Evolutionary conservation across 2,329 filamentous ascomycete genomes (phyloP).

Genomic region (Aurifilum marmelostoma): DNA sequence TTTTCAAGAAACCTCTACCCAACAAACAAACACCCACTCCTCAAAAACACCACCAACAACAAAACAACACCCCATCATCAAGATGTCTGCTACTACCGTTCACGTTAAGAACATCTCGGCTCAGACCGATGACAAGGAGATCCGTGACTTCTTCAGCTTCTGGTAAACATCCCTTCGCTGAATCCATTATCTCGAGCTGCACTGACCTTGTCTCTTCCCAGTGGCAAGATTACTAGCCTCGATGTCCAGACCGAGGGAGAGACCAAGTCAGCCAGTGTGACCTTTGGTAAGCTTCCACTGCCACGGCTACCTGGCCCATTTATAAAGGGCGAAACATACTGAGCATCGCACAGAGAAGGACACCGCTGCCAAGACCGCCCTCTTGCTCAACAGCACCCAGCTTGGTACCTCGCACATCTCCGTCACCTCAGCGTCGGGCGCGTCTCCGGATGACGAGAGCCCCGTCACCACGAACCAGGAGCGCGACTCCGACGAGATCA

Average conservation of each 20-base stretch:
- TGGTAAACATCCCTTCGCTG: constrained; percentile 59
- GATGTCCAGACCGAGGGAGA: constrained; percentile 71
- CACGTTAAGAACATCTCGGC: constrained; percentile 87
- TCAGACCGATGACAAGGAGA: constrained; percentile 84
- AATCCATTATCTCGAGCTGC: not conserved
- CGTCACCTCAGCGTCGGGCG: constrained; percentile 68
- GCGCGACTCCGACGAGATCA: constrained; percentile 69
- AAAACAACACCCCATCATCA: too few relatives aligned
- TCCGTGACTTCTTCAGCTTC: constrained; percentile 97
- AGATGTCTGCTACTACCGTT: constrained; percentile 69
- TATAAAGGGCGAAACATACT: not conserved
- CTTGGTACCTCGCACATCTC: constrained; percentile 85
- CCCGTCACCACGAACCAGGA: constrained; percentile 59
- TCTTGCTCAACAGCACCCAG: constrained; percentile 95
- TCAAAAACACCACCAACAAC: too few relatives aligned
- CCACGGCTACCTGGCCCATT: not conserved
- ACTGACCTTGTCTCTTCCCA: constrained; percentile 41
- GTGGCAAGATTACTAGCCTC: constrained; percentile 88
- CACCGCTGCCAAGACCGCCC: constrained; percentile 93
- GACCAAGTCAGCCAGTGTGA: constrained; percentile 84
- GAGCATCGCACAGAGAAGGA: constrained; percentile 69
- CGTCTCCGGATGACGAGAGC: constrained; percentile 61
- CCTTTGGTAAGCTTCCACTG: constrained; percentile 54
- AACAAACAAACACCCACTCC: constrained; percentile 7
- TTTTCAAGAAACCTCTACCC: not conserved